Conservation (phyloP, 2,329 filamentous ascomycete genomes). For the Fusarium pseudonygamai region DNA sequence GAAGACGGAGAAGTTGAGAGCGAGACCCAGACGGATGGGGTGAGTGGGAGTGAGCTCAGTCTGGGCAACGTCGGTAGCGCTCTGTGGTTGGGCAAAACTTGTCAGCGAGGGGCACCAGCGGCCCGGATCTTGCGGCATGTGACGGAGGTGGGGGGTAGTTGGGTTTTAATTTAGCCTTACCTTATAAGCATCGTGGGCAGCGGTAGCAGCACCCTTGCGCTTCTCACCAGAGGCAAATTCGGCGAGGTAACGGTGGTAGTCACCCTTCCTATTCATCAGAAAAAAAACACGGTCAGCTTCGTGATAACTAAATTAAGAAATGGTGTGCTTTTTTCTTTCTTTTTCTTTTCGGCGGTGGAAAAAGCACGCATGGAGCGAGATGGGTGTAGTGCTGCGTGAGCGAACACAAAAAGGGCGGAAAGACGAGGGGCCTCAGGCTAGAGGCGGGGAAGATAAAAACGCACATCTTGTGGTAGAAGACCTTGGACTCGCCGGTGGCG, state of each 20-base stretch:
- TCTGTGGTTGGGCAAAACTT: conserved; percentile 93
- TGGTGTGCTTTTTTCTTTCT: background rate
- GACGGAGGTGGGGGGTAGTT: conserved; percentile 29
- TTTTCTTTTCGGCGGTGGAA: background rate
- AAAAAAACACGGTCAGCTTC: conserved; percentile 19
- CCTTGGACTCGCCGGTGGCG: conserved; percentile 97
- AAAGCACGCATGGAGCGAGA: conserved; percentile 9
- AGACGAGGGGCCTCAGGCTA: conserved; percentile 32
- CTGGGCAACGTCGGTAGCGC: conserved; percentile 98
- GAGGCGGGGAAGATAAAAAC: conserved; percentile 51
- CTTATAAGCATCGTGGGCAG: conserved; percentile 97
- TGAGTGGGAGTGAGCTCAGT: conserved; percentile 97
- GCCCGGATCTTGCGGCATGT: conserved; percentile 43
- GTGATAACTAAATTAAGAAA: conserved; percentile 6
- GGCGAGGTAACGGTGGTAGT: conserved; percentile 95
- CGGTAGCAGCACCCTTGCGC: conserved; percentile 86
- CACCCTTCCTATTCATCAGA: conserved; percentile 76
- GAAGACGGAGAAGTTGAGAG: conserved; percentile 99
- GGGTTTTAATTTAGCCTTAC: conserved; percentile 58
- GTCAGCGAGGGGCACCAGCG: conserved; percentile 69
- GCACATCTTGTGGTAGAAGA: conserved; percentile 99
- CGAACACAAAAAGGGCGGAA: conserved; percentile 24
- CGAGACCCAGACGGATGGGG: conserved; percentile 96
- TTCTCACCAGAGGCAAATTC: conserved; percentile 94
- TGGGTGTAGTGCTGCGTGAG: conserved; percentile 19